phyloP scores from a whole-genome alignment of 306 rosid genomes.

The Parietaria judaica region DNA sequence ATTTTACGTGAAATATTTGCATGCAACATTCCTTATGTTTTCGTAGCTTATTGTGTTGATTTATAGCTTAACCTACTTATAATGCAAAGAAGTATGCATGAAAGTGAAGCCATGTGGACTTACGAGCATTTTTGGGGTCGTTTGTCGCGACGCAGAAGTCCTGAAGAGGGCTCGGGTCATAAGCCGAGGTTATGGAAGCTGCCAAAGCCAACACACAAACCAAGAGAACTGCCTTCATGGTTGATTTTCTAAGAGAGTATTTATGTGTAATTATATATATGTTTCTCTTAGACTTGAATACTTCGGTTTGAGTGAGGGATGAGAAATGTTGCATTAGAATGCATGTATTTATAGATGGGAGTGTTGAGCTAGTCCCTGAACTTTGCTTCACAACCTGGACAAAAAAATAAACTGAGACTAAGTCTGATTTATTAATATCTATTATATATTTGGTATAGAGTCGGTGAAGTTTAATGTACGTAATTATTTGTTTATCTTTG shows the following conservation, averaged over 20 bases:
- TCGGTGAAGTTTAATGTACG: too few relatives aligned
- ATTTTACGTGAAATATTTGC: too few relatives aligned
- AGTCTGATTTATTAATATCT: too few relatives aligned
- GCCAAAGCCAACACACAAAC: conserved; percentile 14
- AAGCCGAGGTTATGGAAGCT: conserved; percentile 16
- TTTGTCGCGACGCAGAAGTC: conserved; percentile 3
- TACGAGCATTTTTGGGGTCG: not conserved
- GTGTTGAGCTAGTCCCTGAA: not conserved
- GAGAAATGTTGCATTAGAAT: conserved; percentile 11
- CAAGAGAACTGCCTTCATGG: conserved; percentile 2
- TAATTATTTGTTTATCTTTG: too few relatives aligned
- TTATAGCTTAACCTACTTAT: too few relatives aligned
- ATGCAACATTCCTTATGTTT: too few relatives aligned
- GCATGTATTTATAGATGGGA: conserved; percentile 5
- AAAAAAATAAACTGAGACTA: too few relatives aligned
- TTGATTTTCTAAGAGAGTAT: not conserved
- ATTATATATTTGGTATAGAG: too few relatives aligned
- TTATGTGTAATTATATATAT: not conserved
- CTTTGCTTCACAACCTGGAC: too few relatives aligned
- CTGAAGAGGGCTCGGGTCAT: conserved; percentile 28
- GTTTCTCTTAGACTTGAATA: not conserved
- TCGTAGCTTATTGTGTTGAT: too few relatives aligned
- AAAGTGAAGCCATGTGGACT: too few relatives aligned
- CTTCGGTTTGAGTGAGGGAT: not conserved
- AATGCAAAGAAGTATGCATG: too few relatives aligned